Evolutionary conservation across 2,329 filamentous ascomycete genomes (phyloP).

Genomic region (Penicillium sp.): DNA sequence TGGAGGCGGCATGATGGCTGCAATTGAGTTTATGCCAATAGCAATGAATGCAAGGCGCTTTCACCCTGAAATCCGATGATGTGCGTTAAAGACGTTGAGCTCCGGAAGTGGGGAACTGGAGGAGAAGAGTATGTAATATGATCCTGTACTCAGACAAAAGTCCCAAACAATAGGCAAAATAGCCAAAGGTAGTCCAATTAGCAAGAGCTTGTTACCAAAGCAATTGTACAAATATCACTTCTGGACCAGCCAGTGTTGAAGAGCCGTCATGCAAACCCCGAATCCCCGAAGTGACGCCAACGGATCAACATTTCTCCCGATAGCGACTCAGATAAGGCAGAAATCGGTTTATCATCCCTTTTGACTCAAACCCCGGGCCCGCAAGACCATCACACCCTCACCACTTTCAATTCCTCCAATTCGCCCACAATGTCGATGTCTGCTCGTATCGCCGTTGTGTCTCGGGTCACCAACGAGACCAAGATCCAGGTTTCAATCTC

Average conservation of each 20-base stretch:
- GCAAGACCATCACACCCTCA: background rate
- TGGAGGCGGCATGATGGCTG: slow-evolving; percentile 39
- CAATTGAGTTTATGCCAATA: slow-evolving; percentile 7
- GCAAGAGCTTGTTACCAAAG: background rate
- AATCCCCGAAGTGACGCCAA: slow-evolving; percentile 7
- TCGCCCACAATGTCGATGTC: slow-evolving; percentile 27
- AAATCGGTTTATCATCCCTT: slow-evolving; percentile 17
- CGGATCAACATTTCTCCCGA: slow-evolving; percentile 26
- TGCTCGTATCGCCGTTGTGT: slow-evolving; percentile 75
- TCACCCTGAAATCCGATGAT: background rate
- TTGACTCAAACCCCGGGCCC: background rate
- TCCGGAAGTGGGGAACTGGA: slow-evolving; percentile 1
- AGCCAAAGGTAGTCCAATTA: too few species aligned
- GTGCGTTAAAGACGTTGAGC: background rate
- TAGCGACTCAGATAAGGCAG: slow-evolving; percentile 19
- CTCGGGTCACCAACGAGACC: slow-evolving; percentile 95
- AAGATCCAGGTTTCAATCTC: slow-evolving; percentile 92
- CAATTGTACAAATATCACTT: background rate
- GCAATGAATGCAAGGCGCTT: slow-evolving; percentile 2
- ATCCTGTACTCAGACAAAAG: background rate
- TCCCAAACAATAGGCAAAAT: background rate
- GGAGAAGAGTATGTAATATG: background rate
- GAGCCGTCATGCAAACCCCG: slow-evolving; percentile 1
- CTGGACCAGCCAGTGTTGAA: slow-evolving; percentile 17
- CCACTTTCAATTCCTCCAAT: background rate